These are phyloP conservation scores for Hirsutella minnesotensis DNA, from an alignment of 2,329 filamentous ascomycete genomes.

Conservation along the genomic window DNA sequence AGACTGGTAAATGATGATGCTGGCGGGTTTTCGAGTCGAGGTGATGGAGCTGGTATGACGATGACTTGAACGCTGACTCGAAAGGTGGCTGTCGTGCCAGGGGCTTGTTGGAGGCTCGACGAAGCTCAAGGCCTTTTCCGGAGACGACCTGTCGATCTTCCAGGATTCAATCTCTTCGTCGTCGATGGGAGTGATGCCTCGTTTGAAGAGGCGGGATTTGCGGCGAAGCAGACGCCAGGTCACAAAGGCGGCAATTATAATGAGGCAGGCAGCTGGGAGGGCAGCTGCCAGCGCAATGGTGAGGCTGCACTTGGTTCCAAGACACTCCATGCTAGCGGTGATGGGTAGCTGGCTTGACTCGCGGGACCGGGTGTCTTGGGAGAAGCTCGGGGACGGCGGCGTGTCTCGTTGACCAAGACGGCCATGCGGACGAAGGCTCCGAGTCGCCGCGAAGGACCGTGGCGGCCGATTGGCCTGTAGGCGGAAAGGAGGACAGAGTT, in stretches of 20 bases:
- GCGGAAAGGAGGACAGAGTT: neutral
- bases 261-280: slow-evolving; percentile 30
- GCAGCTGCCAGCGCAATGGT: slow-evolving; percentile 40
- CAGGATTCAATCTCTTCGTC: slow-evolving; percentile 57
- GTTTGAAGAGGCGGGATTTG: slow-evolving; percentile 31
- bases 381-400: neutral
- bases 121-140: slow-evolving; percentile 1
- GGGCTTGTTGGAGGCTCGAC: slow-evolving; percentile 16
- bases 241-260: slow-evolving; percentile 20
- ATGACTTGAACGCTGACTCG: slow-evolving; percentile 9
- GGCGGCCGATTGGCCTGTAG: neutral
- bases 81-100: slow-evolving; percentile 4
- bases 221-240: slow-evolving; percentile 22
- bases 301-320: slow-evolving; percentile 22
- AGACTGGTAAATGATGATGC: slow-evolving; percentile 41
- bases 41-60: slow-evolving; percentile 17
- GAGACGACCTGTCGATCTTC: slow-evolving; percentile 29
- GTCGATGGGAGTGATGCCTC: slow-evolving; percentile 49
- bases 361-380: neutral
- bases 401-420: neutral
- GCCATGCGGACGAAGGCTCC: neutral
- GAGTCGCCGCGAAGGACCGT: neutral
- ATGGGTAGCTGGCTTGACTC: neutral
- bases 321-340: slow-evolving; percentile 1
- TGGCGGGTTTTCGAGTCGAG: slow-evolving; percentile 34